These are phyloP conservation scores for Pleurotus citrinopileatus DNA, from an alignment of 768 basidiomycete genomes.

Conservation along the genomic window DNA sequence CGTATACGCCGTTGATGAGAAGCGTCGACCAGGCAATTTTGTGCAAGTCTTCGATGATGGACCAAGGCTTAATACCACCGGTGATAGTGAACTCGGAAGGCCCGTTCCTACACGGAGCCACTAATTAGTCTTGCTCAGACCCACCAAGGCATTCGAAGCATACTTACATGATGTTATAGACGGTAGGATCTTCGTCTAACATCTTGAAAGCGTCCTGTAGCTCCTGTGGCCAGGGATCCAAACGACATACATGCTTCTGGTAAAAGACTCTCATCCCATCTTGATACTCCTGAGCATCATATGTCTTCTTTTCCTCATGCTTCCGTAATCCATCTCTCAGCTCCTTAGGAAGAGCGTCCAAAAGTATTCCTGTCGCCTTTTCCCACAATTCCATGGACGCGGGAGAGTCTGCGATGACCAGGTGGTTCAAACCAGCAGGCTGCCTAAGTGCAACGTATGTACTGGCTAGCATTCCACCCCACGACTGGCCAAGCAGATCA, in stretches of 20 bases:
- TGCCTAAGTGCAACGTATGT: conserved; percentile 29
- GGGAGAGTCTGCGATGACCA: conserved; percentile 44
- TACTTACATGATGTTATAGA: conserved; percentile 44
- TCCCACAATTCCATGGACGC: conserved; percentile 44
- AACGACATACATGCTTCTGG: conserved; percentile 37
- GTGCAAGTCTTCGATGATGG: conserved; percentile 39
- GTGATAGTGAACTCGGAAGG: conserved; percentile 36
- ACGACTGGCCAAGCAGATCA: conserved; percentile 50
- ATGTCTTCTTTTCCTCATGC: conserved; percentile 44
- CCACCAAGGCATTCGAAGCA: not conserved
- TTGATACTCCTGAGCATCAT: conserved; percentile 40
- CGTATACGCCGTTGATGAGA: conserved; percentile 37
- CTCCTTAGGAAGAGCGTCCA: conserved; percentile 36
- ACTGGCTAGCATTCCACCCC: conserved; percentile 49
- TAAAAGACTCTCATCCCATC: conserved; percentile 40
- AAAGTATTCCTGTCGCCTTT: conserved; percentile 25
- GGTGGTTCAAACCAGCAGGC: conserved; percentile 41
- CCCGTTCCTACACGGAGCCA: conserved; percentile 31
- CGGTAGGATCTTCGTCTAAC: conserved; percentile 43
- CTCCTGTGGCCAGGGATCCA: conserved; percentile 42
- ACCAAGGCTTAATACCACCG: conserved; percentile 42
- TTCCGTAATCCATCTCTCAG: conserved; percentile 35
- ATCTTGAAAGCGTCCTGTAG: conserved; percentile 28
- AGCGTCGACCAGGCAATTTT: conserved; percentile 39
- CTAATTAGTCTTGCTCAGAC: conserved; percentile 5